These are phyloP conservation scores for Rhizoctonia solani DNA, from an alignment of 1,284 basidiomycete species.

Conservation along the genomic window DNA sequence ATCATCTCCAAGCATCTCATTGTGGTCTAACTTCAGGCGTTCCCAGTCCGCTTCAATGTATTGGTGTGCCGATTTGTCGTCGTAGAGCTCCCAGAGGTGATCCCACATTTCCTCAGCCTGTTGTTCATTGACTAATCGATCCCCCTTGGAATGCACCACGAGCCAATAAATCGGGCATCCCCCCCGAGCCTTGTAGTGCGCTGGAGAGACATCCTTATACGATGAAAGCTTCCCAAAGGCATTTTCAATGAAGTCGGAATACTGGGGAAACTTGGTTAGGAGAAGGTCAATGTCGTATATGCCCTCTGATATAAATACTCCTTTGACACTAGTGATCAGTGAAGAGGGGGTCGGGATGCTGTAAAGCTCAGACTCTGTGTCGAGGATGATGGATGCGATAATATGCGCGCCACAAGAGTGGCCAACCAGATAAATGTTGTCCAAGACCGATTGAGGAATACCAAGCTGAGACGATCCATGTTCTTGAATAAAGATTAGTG, in stretches of 20 bases:
- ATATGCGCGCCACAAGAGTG: constrained; percentile 83
- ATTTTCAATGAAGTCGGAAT: constrained; percentile 62
- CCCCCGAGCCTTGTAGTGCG: constrained; percentile 45
- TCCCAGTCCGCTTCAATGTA: constrained; percentile 52
- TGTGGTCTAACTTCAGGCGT: constrained; percentile 58
- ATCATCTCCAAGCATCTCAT: constrained; percentile 53
- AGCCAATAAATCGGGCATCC: constrained; percentile 60
- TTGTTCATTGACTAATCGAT: constrained; percentile 63
- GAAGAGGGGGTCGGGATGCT: constrained; percentile 52
- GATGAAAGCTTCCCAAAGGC: constrained; percentile 57
- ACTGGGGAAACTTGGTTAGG: constrained; percentile 62
- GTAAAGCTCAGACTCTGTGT: constrained; percentile 41
- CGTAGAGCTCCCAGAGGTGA: constrained; percentile 53
- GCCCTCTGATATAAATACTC: constrained; percentile 67
- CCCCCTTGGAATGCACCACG: constrained; percentile 71
- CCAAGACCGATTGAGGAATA: constrained; percentile 41
- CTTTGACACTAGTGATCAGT: constrained; percentile 57
- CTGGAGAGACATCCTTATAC: constrained; percentile 56
- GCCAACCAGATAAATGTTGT: constrained; percentile 64
- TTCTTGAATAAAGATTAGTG: constrained; percentile 57
- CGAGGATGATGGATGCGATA: constrained; percentile 66
- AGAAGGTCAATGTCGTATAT: constrained; percentile 73
- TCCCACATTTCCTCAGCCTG: constrained; percentile 64
- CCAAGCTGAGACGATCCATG: constrained; percentile 21
- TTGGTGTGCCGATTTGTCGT: constrained; percentile 36